Evolutionary conservation across 2,329 filamentous ascomycete genomes (phyloP), one percentile per base, ranked within the genome.

Genomic region (Aureobasidium sp.): DNA sequence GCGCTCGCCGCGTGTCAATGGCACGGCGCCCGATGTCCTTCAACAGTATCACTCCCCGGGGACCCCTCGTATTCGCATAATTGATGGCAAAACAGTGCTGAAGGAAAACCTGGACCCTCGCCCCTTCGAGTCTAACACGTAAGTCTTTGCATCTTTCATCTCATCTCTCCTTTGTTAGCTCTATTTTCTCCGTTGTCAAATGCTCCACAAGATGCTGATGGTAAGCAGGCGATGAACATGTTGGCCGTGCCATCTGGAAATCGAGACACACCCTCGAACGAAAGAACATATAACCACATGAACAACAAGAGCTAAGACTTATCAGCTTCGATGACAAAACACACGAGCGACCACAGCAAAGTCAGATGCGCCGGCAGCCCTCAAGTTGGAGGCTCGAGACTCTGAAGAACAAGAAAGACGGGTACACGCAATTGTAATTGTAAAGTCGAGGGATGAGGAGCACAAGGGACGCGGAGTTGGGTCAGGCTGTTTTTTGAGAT

Each of bases 91-190:
- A 47, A 62, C 60, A 27, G 49, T 62, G 39, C 27, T 63, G 8
- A 65, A 63, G 48, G 65, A 65, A 42, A 65, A 65, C n/a, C 35
- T 66, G 40, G 60, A 65, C 33, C 62, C 50, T 11, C 54, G 40
- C 12, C 60, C 60, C 4, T 61, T 61, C 24, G 49, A 56, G 15
- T 8, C 54, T 48, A 42, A 37, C 24, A 48, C 48, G 60, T 61
- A 56, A 54, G 60, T 50, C 15, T 29, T 22, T 39, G n/a, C 22
- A 5, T 40, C 17, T n/a, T 15, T 17, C 7, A 33, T 39, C 19
- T 14, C 7, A 12, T 5, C 8, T 37, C n/a, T 3, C 22, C 27
- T 17, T 19, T 59, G 44, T 37, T 15, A 9, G 22, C 31, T 48
- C 29, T 74, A 29, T 40, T 7, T 12, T 22, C 22, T 12, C 17